Evolutionary conservation across 768 basidiomycete genomes (phyloP).

Genomic region (Thelephora aurantiotincta): DNA sequence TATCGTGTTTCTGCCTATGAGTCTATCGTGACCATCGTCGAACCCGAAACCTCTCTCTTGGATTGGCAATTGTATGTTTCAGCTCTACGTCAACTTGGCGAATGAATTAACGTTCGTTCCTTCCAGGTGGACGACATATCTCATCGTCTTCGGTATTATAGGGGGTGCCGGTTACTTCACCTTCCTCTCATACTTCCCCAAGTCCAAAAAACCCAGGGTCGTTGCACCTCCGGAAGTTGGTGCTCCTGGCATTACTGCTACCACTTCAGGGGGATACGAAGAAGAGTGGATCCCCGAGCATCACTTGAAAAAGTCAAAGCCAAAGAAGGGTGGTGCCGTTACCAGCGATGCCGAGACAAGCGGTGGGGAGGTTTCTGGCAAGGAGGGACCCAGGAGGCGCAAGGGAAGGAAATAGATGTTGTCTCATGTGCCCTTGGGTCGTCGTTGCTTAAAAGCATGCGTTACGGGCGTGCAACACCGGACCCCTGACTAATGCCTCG

Average conservation of each 20-base stretch:
- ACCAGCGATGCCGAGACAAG: conserved; percentile 53
- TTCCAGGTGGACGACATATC: conserved; percentile 47
- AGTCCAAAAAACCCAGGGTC: conserved; percentile 41
- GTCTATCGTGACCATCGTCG: conserved; percentile 63
- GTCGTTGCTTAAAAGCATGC: too few relatives aligned
- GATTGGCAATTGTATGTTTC: conserved; percentile 64
- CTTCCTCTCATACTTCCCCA: conserved; percentile 52
- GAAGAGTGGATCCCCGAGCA: conserved; percentile 93
- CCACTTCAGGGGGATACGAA: conserved; percentile 58
- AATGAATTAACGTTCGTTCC: not conserved
- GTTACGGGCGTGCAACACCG: too few relatives aligned
- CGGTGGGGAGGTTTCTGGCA: conserved; percentile 20
- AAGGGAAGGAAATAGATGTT: conserved; percentile 35
- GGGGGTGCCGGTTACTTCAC: conserved; percentile 50
- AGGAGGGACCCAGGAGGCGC: conserved; percentile 30
- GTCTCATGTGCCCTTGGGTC: too few relatives aligned
- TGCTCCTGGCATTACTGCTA: conserved; percentile 47
- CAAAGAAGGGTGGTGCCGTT: conserved; percentile 45
- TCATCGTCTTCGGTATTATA: conserved; percentile 49
- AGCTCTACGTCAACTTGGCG: too few relatives aligned
- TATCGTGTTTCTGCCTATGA: conserved; percentile 62
- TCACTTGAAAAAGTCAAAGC: conserved; percentile 58
- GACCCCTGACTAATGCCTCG: too few relatives aligned
- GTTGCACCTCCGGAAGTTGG: conserved; percentile 27
- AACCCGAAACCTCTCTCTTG: conserved; percentile 64